Evolutionary conservation across 345 rosid genomes (phyloP), one percentile per base, ranked within the genome.

Genomic region (Turritis glabra): DNA sequence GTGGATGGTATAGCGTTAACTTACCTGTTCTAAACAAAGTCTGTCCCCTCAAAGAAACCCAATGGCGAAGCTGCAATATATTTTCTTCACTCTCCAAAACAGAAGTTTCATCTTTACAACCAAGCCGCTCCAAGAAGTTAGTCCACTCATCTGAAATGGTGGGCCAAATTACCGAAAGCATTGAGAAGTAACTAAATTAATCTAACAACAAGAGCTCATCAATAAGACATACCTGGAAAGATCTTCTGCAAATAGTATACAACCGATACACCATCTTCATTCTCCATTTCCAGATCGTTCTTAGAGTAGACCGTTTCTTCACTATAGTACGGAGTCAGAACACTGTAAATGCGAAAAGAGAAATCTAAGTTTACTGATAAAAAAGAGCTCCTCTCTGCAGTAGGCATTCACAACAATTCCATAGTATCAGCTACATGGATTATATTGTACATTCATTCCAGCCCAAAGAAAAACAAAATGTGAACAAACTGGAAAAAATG

Each of bases 41-140:
- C 80, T 95, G 99, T 58, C 99, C 99, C 82, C 99, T 86, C 51
- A 92, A 80, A 71, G 99, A 92, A 64, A 83, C 97, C 99, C 97
- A 95, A 54, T 95, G 97, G 23, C 99, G 97, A 63, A 95, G 89
- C 84, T 90, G 99, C 85, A 92, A 83, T 60, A 90, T 86, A 51
- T 89, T 90, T 84, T 95, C 97, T n/a, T 95, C 99, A 79, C 68
- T 90, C 76, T 88, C 97, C 91, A 86, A 86, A 79, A 87, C 82
- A 59, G 89, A 88, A 56, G 67, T 80, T 60, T 90, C 99, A 23
- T 83, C 82, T 80, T 84, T 84, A 73, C 97, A 90, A 68, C 82
- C 85, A 54, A 95, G 74, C 29, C 97, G 81, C 77, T 92, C 99
- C 89, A 87, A 85, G 80, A 95, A 90, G 85, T 92, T 92, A 47